Evolutionary conservation across 1,284 basidiomycete species (phyloP), one percentile per base, ranked within the genome.

Genomic region (Afroboletus lepidellus): DNA sequence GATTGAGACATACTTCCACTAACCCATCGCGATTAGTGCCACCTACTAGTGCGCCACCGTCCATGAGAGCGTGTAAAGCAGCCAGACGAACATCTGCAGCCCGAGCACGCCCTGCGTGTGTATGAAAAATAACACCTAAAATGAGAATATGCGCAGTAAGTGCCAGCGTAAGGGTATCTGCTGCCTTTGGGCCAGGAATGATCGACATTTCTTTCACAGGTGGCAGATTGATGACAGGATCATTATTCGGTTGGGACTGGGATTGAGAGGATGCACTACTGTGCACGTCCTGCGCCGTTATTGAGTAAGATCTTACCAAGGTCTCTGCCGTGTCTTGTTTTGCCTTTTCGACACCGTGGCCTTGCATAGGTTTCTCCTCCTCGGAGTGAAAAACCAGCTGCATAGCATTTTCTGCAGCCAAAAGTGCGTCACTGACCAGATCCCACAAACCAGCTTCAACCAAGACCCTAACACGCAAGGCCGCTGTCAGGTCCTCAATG

Each of bases 61-160:
- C 87, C 42, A 88, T 74, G 21, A 87, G 63, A 7, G 77, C 72
- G 61, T 90, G 87, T 3, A 90, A 62, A 45, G 76, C 74, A 29
- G 75, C 72, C 24, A 89, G 67, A 20, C 85, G 69, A 7, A 71
- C 65, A 11, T 75, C 72, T 2, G 78, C 74, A 20, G 73, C 72
- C 4, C 69, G 62, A 4, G 76, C 71, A 46, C 73, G 67, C 4
- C 83, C 85, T 0, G 69, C 64, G 58, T 87, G 81, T 0, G 83
- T 83, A 58, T 80, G 74, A 59, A 76, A 85, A 18, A 83, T 67
- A 7, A 85, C 72, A 3, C 79, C 75, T 23, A 87, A 69, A 44
- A 86, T 75, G 29, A 89, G 77, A 5, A 75, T 62, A 57, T 83
- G 79, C 9, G 77, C 65, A 1, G 70, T 75, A 61, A 83, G 76